Evolutionary conservation across 2,329 filamentous ascomycete genomes (phyloP), one percentile per base, ranked within the genome.

Genomic region (Ophidiomyces ophidiicola): DNA sequence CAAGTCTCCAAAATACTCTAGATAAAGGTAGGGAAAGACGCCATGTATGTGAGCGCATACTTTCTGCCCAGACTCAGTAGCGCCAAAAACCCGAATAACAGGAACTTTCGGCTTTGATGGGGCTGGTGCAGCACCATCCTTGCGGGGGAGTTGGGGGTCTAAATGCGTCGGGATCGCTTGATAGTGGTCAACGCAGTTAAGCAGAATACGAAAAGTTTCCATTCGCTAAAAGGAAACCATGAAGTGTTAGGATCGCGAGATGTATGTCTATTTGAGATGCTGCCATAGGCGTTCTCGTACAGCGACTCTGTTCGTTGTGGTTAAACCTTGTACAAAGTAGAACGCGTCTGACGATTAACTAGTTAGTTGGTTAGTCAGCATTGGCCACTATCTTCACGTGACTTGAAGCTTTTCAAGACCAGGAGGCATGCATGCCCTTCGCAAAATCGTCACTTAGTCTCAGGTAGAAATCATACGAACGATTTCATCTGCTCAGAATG

Each of bases 171-270:
- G 82, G 7, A 69, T 69, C 28, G 79, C 75, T 63, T 94, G 86
- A 60, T 96, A 98, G 59, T 90, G 80, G 62, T 98, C 90, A 64
- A 98, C 80, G 66, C 85, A 94, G 59, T 98, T 94, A 55, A 98
- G 69, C 52, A 87, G 82, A 57, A 98, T 78, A 51, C 83, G 81
- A 64, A 98, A 96, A 50, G 74, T 69, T 53, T 85, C 80, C 80
- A 78, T 78, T 53, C 50, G 46, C 36, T 25, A 42, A 38, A 49
- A 50, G 40, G 28, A 19, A 8, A 31, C 25, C n/a, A 44, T 29
- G 10, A 17, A 6, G 12, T 21, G 25, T 35, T 23, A 1, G 24
- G 11, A n/a, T n/a, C n/a, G n/a, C n/a, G n/a, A n/a, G n/a, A n/a
- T n/a, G n/a, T n/a, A n/a, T n/a, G n/a, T n/a, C n/a, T n/a, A n/a